phyloP scores from a whole-genome alignment of 768 basidiomycete species.

The Crucibulum laeve region DNA sequence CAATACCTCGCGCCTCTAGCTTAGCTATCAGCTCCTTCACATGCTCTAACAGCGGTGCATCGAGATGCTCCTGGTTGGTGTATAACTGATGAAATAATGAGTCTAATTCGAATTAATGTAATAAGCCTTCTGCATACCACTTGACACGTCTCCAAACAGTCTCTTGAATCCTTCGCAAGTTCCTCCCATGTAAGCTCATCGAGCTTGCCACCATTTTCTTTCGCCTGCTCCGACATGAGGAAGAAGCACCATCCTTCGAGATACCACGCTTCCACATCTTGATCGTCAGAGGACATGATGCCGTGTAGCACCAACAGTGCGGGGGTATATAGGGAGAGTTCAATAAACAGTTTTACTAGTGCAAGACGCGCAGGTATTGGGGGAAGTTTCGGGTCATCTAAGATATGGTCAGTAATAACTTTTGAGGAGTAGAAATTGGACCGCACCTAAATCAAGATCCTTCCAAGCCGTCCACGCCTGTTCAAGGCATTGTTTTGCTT shows the following conservation, averaged over 20 bases:
- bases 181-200: conserved; percentile 70
- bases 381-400: conserved; percentile 68
- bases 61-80: conserved; percentile 65
- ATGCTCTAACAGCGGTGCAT: conserved; percentile 73
- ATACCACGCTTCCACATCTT: conserved; percentile 91
- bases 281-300: conserved; percentile 75
- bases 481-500: conserved; percentile 68
- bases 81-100: conserved; percentile 49
- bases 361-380: conserved; percentile 67
- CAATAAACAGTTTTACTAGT: conserved; percentile 80
- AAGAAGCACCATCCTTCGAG: conserved; percentile 94
- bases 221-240: conserved; percentile 70
- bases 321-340: conserved; percentile 64
- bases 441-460: conserved; percentile 49
- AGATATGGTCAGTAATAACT: conserved; percentile 2
- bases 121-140: conserved; percentile 42
- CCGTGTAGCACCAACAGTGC: conserved; percentile 77
- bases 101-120: conserved; percentile 1
- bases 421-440: neutral
- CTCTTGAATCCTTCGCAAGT: conserved; percentile 70
- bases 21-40: conserved; percentile 66
- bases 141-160: conserved; percentile 82
- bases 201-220: conserved; percentile 46
- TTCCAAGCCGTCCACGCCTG: conserved; percentile 68
- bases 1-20: conserved; percentile 64